Base-by-base conservation (phyloP, 805 yeast genomes). In the Candida methanosorbosa region DNA sequence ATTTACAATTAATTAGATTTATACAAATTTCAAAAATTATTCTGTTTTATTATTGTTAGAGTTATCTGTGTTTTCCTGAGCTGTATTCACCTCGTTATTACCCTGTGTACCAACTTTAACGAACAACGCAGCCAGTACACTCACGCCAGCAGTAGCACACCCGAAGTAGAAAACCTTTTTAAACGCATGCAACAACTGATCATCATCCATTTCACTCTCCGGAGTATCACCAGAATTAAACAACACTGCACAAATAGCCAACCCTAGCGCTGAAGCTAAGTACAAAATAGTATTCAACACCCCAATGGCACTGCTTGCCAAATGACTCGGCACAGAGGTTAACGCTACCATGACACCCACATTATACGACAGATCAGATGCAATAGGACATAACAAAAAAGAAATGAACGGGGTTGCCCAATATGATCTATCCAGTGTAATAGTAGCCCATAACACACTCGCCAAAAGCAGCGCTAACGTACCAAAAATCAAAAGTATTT, bases 341-440 rank as follows among this genome's bases (percentile, higher is more conserved):
- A 61, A 43, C 2, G 66, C 50, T 22, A 61, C 60, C 54, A 63
- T 37, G 33, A 57, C 64, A 33, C 55, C 59, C 5, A 65, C 64
- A 37, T 65, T 65, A 41, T 54, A 65, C 11, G 58, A 42, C 12
- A 65, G 42, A 40, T 66, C 71, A 3, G 67, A 64, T 6, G 69
- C 69, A n/a, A 63, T 35, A 15, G 59, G 63, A 3, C 48, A 43
- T 15, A 61, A 30, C 17, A 58, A 44, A 33, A 50, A 45, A 1
- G 64, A 58, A 30, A 59, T 58, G 35, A 66, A 61, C 6, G 67
- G 61, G 13, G 64, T 57, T 5, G 59, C 50, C 66, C 66, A 65
- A 45, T 62, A 66, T 5, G 41, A 35, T 27, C 55, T 42, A 19
- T 45, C 38, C 9, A 48, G 43, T 3, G 48, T 43, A 38, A 52